phyloP scores from a whole-genome alignment of 2,329 filamentous ascomycete genomes.

The Massarina eburnea region DNA sequence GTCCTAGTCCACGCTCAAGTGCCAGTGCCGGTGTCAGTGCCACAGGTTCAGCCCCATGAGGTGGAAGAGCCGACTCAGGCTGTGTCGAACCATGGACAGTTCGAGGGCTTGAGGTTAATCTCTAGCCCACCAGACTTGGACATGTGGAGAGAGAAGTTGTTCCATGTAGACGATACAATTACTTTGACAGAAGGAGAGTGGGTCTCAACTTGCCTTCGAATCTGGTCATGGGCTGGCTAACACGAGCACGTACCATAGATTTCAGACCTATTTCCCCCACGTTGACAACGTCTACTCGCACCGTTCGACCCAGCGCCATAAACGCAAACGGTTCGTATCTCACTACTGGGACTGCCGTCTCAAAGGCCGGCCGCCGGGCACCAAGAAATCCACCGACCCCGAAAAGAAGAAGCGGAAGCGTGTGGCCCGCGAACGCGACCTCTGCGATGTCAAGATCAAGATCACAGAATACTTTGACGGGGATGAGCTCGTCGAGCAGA shows the following conservation, averaged over 20 bases:
- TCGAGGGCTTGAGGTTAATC: conserved; percentile 58
- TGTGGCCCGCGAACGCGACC: conserved; percentile 70
- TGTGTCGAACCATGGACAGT: conserved; percentile 54
- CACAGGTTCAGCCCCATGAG: conserved; percentile 10
- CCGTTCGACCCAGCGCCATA: conserved; percentile 77
- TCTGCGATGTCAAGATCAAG: conserved; percentile 88
- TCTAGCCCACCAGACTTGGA: conserved; percentile 68
- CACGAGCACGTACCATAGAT: conserved; percentile 57
- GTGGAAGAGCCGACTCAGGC: conserved; percentile 36
- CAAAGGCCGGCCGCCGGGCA: conserved; percentile 77
- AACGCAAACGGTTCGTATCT: conserved; percentile 78
- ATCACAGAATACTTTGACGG: conserved; percentile 76
- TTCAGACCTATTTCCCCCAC: conserved; percentile 79
- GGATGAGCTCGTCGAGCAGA: conserved; percentile 40
- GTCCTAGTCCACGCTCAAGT: conserved; percentile 5
- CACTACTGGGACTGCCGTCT: conserved; percentile 85
- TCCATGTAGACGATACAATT: conserved; percentile 73
- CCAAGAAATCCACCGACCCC: conserved; percentile 76
- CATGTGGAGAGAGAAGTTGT: conserved; percentile 71
- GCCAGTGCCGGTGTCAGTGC: conserved; percentile 26
- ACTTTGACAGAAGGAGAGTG: conserved; percentile 74
- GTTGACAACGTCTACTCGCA: conserved; percentile 85
- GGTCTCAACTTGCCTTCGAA: conserved; percentile 16
- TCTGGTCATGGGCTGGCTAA: not conserved
- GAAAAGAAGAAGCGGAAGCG: conserved; percentile 82